Conservation (phyloP, 441 rosid genomes). For the Metrosideros polymorpha region DNA sequence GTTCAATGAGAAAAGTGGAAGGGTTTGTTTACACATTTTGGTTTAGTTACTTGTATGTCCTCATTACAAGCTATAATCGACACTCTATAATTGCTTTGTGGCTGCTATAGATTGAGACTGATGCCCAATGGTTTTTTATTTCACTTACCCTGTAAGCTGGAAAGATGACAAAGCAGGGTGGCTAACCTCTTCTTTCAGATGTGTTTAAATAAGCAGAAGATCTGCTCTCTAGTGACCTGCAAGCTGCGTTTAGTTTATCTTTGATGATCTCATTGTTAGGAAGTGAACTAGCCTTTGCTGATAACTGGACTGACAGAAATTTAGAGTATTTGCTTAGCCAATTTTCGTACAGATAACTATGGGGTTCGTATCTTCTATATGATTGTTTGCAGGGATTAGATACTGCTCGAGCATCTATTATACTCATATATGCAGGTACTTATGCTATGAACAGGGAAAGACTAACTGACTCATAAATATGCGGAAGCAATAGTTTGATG, state of each 20-base stretch:
- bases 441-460: neutral
- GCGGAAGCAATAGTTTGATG: neutral
- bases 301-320: constrained; percentile 44
- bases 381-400: too few relatives aligned
- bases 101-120: neutral
- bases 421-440: neutral
- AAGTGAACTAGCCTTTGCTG: constrained; percentile 13
- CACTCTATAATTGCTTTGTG: neutral
- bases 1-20: neutral
- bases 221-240: neutral
- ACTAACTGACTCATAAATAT: neutral
- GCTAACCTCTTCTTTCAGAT: neutral
- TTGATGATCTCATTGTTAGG: neutral
- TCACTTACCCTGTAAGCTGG: neutral
- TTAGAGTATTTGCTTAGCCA: constrained; percentile 46
- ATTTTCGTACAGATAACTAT: constrained; percentile 55
- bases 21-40: neutral
- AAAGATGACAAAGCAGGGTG: neutral
- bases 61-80: neutral
- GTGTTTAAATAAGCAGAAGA: neutral
- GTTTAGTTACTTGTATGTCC: neutral
- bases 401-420: too few relatives aligned
- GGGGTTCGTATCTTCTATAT: neutral
- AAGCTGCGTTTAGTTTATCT: neutral
- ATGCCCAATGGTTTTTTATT: neutral